Evolutionary conservation across 208 protist species (phyloP).

Genomic region (Crithidia bombi): DNA sequence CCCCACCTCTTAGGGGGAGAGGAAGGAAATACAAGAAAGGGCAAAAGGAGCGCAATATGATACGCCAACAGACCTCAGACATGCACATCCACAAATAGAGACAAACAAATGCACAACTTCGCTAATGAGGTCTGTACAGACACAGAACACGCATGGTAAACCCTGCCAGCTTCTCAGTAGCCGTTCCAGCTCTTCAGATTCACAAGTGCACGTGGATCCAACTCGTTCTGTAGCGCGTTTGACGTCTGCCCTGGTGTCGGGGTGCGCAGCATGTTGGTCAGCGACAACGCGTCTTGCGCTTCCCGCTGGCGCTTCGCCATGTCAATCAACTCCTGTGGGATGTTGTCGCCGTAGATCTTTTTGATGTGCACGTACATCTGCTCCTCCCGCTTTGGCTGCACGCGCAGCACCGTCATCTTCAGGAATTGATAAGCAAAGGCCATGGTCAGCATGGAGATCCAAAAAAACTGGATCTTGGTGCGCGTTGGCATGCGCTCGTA

Average conservation of each 20-base stretch:
- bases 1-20: no score
- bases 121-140: no score
- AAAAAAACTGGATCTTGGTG: constrained; percentile 78
- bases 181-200: constrained; percentile 80
- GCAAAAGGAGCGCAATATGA: no score
- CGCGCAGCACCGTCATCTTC: constrained; percentile 75
- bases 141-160: no score
- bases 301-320: constrained; percentile 75
- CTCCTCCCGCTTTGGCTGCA: constrained; percentile 85
- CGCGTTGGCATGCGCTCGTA: constrained; percentile 85
- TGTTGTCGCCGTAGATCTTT: constrained; percentile 74
- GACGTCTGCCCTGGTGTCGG: constrained; percentile 82
- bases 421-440: constrained; percentile 82
- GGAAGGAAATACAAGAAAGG: no score
- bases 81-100: no score
- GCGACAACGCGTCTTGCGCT: constrained; percentile 73
- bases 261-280: constrained; percentile 78
- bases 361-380: constrained; percentile 84
- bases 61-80: no score
- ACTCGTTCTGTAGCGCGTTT: constrained; percentile 77
- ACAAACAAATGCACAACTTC: no score
- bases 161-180: no score
- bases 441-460: constrained; percentile 78
- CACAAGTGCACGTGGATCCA: constrained; percentile 69
- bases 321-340: constrained; percentile 68